Base-by-base conservation (phyloP, 2,329 filamentous ascomycete genomes). In the Ophiostoma australiae region DNA sequence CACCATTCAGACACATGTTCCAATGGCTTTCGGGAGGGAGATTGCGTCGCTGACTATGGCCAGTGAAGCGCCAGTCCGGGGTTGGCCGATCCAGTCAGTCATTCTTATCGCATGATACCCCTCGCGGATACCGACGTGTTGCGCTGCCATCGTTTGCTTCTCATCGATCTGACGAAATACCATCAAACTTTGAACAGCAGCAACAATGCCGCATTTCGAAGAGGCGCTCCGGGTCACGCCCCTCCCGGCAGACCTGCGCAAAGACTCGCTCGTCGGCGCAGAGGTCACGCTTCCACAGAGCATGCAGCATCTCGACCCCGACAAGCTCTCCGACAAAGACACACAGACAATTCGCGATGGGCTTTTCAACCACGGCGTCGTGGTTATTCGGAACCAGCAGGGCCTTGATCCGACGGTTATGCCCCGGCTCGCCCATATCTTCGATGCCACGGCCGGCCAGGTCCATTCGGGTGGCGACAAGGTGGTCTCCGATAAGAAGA, bases 121-220 rank as follows among this genome's bases (percentile, higher is more conserved):
- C 33, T 65, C 17, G 61, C 31, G 17, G 61, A 65, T 37, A 5
- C 27, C n/a, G 48, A 52, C 7, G 15, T 27, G 8, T 4, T 4
- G 10, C 4, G 10, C n/a, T 58, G n/a, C 10, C 1, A 23, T n/a
- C 23, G 10, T 6, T 58, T 13, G 27, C 11, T 27, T 23, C n/a
- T 58, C 2, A 27, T 27, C n/a, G 10, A 27, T 55, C 52, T n/a
- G n/a, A n/a, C n/a, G n/a, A n/a, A 52, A 20, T 10, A n/a, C 8
- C 17, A 52, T 8, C 48, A 52, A n/a, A 52, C 1, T 3, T 27
- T 7, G 3, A 58, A 58, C 3, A 11, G 48, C 17, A n/a, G 20
- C 48, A 27, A 58, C 52, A 15, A 65, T 65, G 61, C 61, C 61
- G 17, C 61, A 65, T 65, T 37, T 37, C 5, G 61, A 65, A 65